phyloP scores from a whole-genome alignment of 139 green algal genomes.

The Volvox reticuliferus region DNA sequence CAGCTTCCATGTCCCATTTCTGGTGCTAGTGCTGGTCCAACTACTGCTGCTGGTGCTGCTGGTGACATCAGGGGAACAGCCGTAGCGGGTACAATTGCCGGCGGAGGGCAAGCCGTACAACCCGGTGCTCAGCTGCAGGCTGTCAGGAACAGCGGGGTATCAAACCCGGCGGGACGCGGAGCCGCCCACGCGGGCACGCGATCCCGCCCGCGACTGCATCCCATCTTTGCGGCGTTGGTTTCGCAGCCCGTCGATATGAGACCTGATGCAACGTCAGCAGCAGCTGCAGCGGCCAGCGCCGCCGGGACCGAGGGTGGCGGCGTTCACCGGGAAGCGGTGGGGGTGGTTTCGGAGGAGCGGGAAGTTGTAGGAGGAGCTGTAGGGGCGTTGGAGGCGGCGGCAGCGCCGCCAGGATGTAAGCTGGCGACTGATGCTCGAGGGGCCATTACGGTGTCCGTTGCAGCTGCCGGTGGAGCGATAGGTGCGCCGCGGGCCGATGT shows the following conservation, averaged over 20 bases:
- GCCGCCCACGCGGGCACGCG: neutral
- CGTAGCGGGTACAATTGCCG: neutral
- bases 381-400: too few species aligned
- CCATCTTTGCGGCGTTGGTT: constrained; percentile 30
- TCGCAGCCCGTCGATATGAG: neutral
- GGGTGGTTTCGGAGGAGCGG: neutral
- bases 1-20: too few species aligned
- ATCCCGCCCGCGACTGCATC: constrained; percentile 8
- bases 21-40: neutral
- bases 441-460: too few species aligned
- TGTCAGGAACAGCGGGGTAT: neutral
- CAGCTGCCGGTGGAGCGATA: too few species aligned
- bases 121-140: neutral
- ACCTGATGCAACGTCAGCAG: neutral
- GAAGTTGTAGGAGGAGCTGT: too few species aligned
- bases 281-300: neutral
- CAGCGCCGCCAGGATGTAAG: too few species aligned
- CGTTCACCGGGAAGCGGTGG: neutral
- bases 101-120: neutral
- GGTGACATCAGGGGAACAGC: neutral
- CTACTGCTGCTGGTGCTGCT: neutral
- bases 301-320: neutral
- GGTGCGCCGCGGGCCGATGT: too few species aligned
- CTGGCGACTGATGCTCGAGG: too few species aligned
- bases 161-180: neutral